Evolutionary conservation across 257 asterid species (phyloP).

Genomic region (Solanum tacnaense): DNA sequence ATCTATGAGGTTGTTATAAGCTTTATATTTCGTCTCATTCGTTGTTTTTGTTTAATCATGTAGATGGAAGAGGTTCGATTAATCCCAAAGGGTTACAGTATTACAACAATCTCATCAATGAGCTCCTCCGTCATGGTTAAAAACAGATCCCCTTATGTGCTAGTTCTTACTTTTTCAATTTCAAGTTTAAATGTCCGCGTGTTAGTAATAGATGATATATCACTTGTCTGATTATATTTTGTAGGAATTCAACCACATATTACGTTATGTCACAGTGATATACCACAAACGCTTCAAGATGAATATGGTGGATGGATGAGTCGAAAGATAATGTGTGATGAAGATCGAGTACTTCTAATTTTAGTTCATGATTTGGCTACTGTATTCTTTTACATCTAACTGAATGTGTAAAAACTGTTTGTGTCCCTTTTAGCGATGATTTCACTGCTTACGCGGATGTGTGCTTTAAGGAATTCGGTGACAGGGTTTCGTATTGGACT

Average conservation of each 20-base stretch:
- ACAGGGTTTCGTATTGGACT: conserved; percentile 49
- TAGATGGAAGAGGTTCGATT: conserved; percentile 20
- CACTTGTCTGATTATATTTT: not conserved
- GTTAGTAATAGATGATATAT: not conserved
- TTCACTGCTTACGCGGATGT: conserved; percentile 38
- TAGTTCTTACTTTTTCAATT: conserved; percentile 5
- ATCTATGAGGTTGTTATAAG: not conserved
- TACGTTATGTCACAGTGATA: conserved; percentile 37
- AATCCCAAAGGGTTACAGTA: conserved; percentile 1
- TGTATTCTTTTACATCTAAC: not conserved
- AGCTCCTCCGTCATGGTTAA: conserved; percentile 26
- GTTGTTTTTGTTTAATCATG: not conserved
- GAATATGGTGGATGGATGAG: conserved; percentile 52
- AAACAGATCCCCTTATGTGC: not conserved
- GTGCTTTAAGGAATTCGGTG: conserved; percentile 55
- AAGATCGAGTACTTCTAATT: not conserved
- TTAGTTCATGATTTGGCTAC: not conserved
- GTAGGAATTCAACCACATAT: conserved; percentile 57
- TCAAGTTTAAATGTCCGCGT: not conserved
- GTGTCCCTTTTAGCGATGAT: conserved; percentile 32
- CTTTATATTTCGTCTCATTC: not conserved
- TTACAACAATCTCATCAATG: conserved; percentile 31
- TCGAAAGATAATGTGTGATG: conserved; percentile 32
- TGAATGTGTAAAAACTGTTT: too few species aligned
- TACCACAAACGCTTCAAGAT: conserved; percentile 52